Base-by-base conservation (phyloP, 2,329 filamentous ascomycete genomes). In the Atkinsonella texensis region DNA sequence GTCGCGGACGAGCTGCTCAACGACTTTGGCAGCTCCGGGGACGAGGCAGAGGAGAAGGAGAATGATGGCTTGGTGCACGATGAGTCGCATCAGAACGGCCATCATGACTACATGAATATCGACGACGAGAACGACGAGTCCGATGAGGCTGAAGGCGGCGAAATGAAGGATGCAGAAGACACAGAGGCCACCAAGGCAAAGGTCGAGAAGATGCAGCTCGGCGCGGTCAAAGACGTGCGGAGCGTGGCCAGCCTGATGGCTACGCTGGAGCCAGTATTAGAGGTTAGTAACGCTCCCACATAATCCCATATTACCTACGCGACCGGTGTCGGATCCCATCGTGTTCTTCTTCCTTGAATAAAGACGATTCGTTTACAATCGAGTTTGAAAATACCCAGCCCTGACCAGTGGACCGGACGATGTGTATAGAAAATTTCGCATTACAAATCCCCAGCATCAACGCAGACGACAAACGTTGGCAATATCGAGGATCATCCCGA, bases 401-500 rank as follows among this genome's bases (percentile, higher is more conserved):
- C 85, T 89, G 79, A 90, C 81, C 63, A 70, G 68, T 72, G 63
- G 59, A 64, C 71, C 70, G 68, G 66, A 66, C 66, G 62, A 63
- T 31, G 35, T 63, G 55, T 73, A 93, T 73, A 93, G 87, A 87
- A 88, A 84, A 90, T 94, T 68, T 74, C 79, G 65, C 74, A 86
- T 61, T 93, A 83, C 69, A 82, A 87, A 70, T 80, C 78, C 42
- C 76, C 87, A 60, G 77, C 85, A 4, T 77, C 83, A 35, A 76
- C 82, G 52, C 79, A 76, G 54, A 80, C 77, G 32, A 79, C 75
- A 20, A 78, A 83, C 59, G 73, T 93, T 54, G 89, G 89, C 59
- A 90, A 87, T 51, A 83, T 95, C 61, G 89, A 95, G 68, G 89
- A 95, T 63, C 89, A 95, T 60, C 89, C 89, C 49, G 89, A 95